These are phyloP conservation scores for Beauveria bassiana DNA, from an alignment of 2,329 filamentous ascomycete genomes.

Conservation along the genomic window DNA sequence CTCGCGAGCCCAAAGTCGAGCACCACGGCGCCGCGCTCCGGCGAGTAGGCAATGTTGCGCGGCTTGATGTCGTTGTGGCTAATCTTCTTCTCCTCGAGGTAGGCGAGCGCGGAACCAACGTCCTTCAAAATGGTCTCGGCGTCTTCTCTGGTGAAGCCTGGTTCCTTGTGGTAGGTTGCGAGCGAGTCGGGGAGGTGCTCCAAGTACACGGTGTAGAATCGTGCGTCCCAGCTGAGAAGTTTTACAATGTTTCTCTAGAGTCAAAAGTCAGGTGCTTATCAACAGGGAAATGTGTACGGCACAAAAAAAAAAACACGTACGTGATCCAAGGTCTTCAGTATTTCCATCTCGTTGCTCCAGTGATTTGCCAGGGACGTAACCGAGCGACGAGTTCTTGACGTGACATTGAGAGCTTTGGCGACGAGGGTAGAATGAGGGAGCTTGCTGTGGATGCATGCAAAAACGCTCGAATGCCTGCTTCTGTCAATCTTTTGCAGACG, in stretches of 20 bases:
- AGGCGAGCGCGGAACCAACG: constrained; percentile 7
- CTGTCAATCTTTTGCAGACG: neutral
- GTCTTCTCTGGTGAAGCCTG: neutral
- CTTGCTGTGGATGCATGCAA: constrained; percentile 2
- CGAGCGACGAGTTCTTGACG: neutral
- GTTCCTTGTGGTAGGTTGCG: neutral
- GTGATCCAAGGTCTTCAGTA: neutral
- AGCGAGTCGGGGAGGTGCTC: constrained; percentile 2
- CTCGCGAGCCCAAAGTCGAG: constrained; percentile 12
- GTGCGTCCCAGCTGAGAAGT: neutral
- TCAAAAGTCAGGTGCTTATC: too few relatives aligned
- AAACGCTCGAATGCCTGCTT: neutral
- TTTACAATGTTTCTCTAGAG: neutral
- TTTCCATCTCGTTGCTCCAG: constrained; percentile 1
- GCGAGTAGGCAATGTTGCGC: constrained; percentile 13
- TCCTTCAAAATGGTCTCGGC: neutral
- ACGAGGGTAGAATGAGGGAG: neutral
- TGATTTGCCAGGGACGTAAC: neutral
- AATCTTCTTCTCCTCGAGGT: constrained; percentile 7
- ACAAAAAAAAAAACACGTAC: neutral
- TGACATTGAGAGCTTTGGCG: constrained; percentile 3
- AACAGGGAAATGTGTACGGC: too few relatives aligned
- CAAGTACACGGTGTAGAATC: constrained; percentile 1
- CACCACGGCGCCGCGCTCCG: constrained; percentile 11
- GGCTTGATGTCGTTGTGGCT: constrained; percentile 16